A percentile compares a stretch with the other conserved stretches of the same genome.
phyloP scores from a whole-genome alignment of 2,329 filamentous ascomycete genomes.

The Trichoderma sp. region DNA sequence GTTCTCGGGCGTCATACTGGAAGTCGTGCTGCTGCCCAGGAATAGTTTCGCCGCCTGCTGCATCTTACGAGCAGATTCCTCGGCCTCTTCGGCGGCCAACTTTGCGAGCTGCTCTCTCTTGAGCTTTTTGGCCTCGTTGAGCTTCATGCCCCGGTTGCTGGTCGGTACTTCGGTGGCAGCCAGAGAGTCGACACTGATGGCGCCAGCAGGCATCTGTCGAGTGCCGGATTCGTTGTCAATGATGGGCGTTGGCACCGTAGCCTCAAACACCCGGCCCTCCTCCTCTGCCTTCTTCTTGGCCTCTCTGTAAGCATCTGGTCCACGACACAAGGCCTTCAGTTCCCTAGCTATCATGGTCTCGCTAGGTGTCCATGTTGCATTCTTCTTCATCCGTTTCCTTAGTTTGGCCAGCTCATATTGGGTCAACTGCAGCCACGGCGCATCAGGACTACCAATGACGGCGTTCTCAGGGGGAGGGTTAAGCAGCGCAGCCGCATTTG shows the following conservation, averaged over 20 bases:
- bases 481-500: slow-evolving; percentile 44
- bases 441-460: slow-evolving; percentile 56
- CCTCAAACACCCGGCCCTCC: slow-evolving; percentile 60
- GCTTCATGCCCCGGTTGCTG: slow-evolving; percentile 71
- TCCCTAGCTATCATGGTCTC: slow-evolving; percentile 83
- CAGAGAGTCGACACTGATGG: slow-evolving; percentile 56
- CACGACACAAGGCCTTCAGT: slow-evolving; percentile 67
- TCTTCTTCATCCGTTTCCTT: slow-evolving; percentile 88
- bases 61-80: slow-evolving; percentile 55
- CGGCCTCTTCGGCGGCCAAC: slow-evolving; percentile 61
- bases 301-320: slow-evolving; percentile 58
- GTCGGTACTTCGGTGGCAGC: slow-evolving; percentile 61
- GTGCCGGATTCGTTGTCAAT: slow-evolving; percentile 52
- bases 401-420: slow-evolving; percentile 65
- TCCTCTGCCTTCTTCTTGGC: slow-evolving; percentile 65
- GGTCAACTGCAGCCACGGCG: slow-evolving; percentile 65
- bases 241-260: slow-evolving; percentile 34
- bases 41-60: slow-evolving; percentile 47
- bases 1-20: slow-evolving; percentile 32
- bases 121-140: slow-evolving; percentile 74
- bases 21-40: slow-evolving; percentile 35
- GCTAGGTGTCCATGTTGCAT: slow-evolving; percentile 79
- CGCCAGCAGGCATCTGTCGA: slow-evolving; percentile 56
- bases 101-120: slow-evolving; percentile 65
- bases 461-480: slow-evolving; percentile 61